Conservation (phyloP, 257 asterid species). For the Cruciata laevipes region DNA sequence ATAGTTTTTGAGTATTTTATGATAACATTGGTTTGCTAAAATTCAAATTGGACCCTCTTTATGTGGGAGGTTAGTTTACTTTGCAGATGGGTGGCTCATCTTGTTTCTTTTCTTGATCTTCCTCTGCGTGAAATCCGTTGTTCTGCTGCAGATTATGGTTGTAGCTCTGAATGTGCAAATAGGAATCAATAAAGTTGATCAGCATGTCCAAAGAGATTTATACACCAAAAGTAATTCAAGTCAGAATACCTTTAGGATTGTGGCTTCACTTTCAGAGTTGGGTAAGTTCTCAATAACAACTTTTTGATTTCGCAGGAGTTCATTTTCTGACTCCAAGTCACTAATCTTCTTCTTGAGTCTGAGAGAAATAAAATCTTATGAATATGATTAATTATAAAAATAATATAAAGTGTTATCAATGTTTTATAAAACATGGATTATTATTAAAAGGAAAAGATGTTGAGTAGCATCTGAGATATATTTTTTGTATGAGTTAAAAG, state of each 20-base stretch:
- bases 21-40: background rate
- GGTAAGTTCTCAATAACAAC: conserved; percentile 40
- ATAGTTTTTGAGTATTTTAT: conserved; percentile 12
- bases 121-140: conserved; percentile 32
- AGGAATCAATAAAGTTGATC: background rate
- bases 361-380: conserved; percentile 20
- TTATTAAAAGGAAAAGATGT: background rate
- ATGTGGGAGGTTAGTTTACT: conserved; percentile 32
- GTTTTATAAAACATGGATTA: background rate
- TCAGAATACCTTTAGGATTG: conserved; percentile 37
- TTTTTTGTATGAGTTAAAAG: background rate
- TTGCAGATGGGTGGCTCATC: conserved; percentile 37
- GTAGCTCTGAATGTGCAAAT: conserved; percentile 32
- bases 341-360: conserved; percentile 62
- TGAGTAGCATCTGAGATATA: background rate
- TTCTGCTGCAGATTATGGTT: conserved; percentile 40
- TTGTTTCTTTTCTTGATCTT: conserved; percentile 31
- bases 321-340: conserved; percentile 72
- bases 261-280: conserved; percentile 30
- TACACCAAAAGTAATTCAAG: background rate
- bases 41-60: conserved; percentile 9
- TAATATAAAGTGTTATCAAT: too few species aligned
- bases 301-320: conserved; percentile 47
- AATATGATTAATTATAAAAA: conserved; percentile 1
- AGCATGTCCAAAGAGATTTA: background rate